These are phyloP conservation scores for Chytridium lagenaria DNA, from an alignment of 371 early-diverging fungal species.

Conservation along the genomic window DNA sequence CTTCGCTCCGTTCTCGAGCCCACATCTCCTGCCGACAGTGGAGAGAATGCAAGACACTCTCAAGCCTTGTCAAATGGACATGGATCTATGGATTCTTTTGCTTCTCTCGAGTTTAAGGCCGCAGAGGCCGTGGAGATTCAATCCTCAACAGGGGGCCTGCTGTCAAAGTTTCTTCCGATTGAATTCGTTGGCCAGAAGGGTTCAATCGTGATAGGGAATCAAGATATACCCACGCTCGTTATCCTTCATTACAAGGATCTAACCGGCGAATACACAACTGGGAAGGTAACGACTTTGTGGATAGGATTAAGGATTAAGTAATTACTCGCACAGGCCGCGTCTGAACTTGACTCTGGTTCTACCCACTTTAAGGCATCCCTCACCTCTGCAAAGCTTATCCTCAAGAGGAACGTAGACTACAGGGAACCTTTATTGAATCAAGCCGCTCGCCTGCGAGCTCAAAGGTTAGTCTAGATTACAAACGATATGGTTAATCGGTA, in stretches of 20 bases:
- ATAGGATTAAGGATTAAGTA: background rate
- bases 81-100: constrained; percentile 17
- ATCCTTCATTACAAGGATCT: constrained; percentile 67
- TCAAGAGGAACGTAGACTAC: constrained; percentile 67
- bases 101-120: constrained; percentile 1
- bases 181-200: constrained; percentile 75
- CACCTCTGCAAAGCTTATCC: constrained; percentile 8
- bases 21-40: background rate
- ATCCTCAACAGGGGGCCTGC: constrained; percentile 30
- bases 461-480: constrained; percentile 26
- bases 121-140: background rate
- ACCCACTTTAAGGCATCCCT: background rate
- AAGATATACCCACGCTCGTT: constrained; percentile 70
- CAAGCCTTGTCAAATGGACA: background rate
- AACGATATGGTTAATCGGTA: too few species aligned
- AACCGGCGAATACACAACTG: constrained; percentile 67
- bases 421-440: constrained; percentile 54
- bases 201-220: constrained; percentile 77
- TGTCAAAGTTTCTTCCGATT: constrained; percentile 70
- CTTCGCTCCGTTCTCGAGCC: constrained; percentile 61
- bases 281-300: too few species aligned
- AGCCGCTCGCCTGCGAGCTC: constrained; percentile 44
- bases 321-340: background rate
- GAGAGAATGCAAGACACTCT: background rate
- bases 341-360: background rate